Base-by-base conservation (phyloP, 2,329 filamentous ascomycete genomes). In the Xylariaceae sp. region DNA sequence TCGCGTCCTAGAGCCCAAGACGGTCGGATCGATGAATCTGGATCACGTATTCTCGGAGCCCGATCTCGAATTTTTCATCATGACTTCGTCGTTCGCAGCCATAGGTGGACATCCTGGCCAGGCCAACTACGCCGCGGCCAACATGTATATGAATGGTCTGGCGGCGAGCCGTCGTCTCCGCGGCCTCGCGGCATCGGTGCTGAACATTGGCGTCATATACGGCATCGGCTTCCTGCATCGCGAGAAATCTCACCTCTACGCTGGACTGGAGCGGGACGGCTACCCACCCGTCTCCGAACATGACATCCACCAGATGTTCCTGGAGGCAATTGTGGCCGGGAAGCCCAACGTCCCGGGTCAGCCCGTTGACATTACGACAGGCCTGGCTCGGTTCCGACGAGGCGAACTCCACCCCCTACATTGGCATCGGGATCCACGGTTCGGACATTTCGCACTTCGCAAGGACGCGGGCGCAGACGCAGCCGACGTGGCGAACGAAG, bases 231-330 rank as follows among this genome's bases (percentile, higher is more conserved):
- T 75, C 51, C 58, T 75, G 13, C 69, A 73, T 34, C 70, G 73
- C 14, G 72, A 75, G 57, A 69, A 70, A 57, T 63, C 64, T 1
- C 56, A 69, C 11, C 56, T 75, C 2, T 76, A 76, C 51, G 57
- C 58, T 1, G 70, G 71, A 1, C 67, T 76, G 0, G 71, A 73
- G 64, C 62, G 71, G 4, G 73, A 76, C 12, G 72, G 73, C 6
- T 76, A 76, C 50, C 73, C 71, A 48, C 73, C 73, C 34, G 69
- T 80, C 12, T 78, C 77, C 2, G 78, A 81, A 61, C 67, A 70
- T 3, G 76, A 80, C 48, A 60, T 81, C 14, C 76, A 80, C 56
- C 73, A 77, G 56, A 72, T 77, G 66, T 77, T 81, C 53, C 68
- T 78, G 9, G 77, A 81, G 59, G 76, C 77, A 5, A 73, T 82